Percentiles rank a stretch among this genome's conserved stretches.
phyloP scores from a whole-genome alignment of 1,284 basidiomycete species.

The Cutaneotrichosporon cutaneum region DNA sequence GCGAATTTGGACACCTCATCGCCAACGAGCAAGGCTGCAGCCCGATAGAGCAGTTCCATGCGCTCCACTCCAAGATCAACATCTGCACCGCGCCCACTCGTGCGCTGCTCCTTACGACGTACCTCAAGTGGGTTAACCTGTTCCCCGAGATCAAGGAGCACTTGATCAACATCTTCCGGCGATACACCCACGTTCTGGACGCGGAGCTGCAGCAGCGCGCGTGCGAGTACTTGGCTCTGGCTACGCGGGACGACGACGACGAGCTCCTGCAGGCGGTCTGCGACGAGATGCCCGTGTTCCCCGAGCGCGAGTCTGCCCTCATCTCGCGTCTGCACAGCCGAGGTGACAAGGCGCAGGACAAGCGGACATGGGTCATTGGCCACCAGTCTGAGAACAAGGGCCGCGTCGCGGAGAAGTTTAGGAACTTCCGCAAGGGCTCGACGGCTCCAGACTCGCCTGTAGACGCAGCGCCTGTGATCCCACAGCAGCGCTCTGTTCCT shows the following conservation, averaged over 20 bases:
- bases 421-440: conserved; percentile 50
- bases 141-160: conserved; percentile 98
- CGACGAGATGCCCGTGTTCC: conserved; percentile 99
- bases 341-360: conserved; percentile 84
- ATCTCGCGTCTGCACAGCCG: conserved; percentile 82
- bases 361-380: conserved; percentile 92
- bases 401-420: conserved; percentile 61
- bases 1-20: conserved; percentile 88
- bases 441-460: conserved; percentile 4
- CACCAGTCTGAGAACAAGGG: conserved; percentile 87
- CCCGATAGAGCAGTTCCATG: conserved; percentile 91
- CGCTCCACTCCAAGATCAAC: conserved; percentile 91
- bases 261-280: conserved; percentile 91
- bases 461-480: conserved; percentile 11
- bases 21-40: conserved; percentile 92
- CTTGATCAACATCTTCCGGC: conserved; percentile 90
- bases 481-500: conserved; percentile 11
- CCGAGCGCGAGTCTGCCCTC: conserved; percentile 86
- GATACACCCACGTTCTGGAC: conserved; percentile 97
- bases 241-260: conserved; percentile 77
- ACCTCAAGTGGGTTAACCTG: conserved; percentile 93
- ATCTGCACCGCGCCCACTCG: conserved; percentile 90
- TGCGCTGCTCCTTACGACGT: conserved; percentile 89
- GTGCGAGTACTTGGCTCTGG: conserved; percentile 89
- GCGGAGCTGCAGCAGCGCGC: conserved; percentile 97